Conservation (phyloP, 768 basidiomycete genomes). For the Boletus fagicola region DNA sequence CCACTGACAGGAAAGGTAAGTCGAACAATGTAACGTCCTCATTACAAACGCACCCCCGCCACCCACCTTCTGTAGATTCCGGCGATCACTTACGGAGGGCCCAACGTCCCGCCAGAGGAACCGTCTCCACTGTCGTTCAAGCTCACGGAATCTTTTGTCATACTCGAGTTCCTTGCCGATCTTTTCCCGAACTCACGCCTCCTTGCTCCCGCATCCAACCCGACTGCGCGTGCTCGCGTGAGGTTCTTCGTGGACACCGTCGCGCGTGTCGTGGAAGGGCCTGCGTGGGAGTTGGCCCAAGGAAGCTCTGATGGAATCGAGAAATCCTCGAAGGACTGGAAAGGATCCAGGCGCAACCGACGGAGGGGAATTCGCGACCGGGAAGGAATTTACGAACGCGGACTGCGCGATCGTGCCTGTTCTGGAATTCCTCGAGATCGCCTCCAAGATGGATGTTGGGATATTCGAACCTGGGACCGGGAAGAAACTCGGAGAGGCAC, state of each 20-base stretch:
- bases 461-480: conserved; percentile 48
- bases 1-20: conserved; percentile 56
- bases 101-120: conserved; percentile 46
- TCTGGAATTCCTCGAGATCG: conserved; percentile 44
- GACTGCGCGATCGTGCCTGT: conserved; percentile 59
- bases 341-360: conserved; percentile 28
- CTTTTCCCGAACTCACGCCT: conserved; percentile 45
- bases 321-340: neutral
- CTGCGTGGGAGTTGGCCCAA: neutral
- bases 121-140: conserved; percentile 60
- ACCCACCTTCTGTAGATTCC: conserved; percentile 42
- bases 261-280: conserved; percentile 25
- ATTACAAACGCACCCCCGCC: too few species aligned
- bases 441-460: conserved; percentile 49
- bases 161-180: conserved; percentile 66
- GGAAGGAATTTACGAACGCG: conserved; percentile 52
- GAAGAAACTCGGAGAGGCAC: conserved; percentile 37
- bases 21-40: neutral
- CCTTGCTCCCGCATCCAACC: conserved; percentile 46
- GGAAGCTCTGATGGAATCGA: conserved; percentile 25
- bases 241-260: conserved; percentile 61
- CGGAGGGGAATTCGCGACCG: conserved; percentile 35
- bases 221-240: conserved; percentile 51
- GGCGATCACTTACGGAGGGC: conserved; percentile 59
- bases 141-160: conserved; percentile 60